Evolutionary conservation across 2,329 filamentous ascomycete genomes (phyloP), one percentile per base, ranked within the genome.

Genomic region (Colletotrichum destructivum): DNA sequence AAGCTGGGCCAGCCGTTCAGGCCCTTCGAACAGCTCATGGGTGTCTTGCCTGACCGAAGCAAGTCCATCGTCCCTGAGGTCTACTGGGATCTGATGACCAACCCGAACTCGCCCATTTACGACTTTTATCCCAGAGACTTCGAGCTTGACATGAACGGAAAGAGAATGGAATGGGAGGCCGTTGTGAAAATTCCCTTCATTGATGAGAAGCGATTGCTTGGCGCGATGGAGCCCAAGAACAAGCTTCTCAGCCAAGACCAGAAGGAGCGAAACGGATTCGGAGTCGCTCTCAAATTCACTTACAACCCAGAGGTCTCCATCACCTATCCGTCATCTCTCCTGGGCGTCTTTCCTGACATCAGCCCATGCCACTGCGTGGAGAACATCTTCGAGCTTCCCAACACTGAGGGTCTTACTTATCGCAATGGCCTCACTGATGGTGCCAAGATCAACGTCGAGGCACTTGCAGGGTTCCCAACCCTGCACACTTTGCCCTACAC

Each of bases 151-250:
- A 98, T 99, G 96, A 98, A 99, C 77, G 97, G 96, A 71, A 99
- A 99, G 86, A 99, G 98, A 85, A 97, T 98, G 93, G 97, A 99
- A 74, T 99, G 96, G 96, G 96, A 99, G 80, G 96, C 96, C 38
- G 96, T 99, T 47, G 95, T 99, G 75, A 99, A 98, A 82, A 99
- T 99, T 78, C 96, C 96, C 0, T 99, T 99, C 82, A 99, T 99
- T 74, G 94, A 99, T 70, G 96, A 99, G 81, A 90, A 92, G 77
- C 90, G 96, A 35, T 86, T 99, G 2, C 86, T 99, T 66, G 84
- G 87, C 47, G 96, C 96, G 9, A 98, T 99, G 93, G 92, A 88
- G 18, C 91, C 95, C 8, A 95, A 92, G 80, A 95, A 98, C 74
- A 85, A 91, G 52, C 83, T 93, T 2, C 86, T 99, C n/a, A 90